A percentile compares a stretch with the other conserved stretches of the same genome.
Conservation (phyloP, 2,329 filamentous ascomycete species). For the Pleoardoris graminearum region DNA sequence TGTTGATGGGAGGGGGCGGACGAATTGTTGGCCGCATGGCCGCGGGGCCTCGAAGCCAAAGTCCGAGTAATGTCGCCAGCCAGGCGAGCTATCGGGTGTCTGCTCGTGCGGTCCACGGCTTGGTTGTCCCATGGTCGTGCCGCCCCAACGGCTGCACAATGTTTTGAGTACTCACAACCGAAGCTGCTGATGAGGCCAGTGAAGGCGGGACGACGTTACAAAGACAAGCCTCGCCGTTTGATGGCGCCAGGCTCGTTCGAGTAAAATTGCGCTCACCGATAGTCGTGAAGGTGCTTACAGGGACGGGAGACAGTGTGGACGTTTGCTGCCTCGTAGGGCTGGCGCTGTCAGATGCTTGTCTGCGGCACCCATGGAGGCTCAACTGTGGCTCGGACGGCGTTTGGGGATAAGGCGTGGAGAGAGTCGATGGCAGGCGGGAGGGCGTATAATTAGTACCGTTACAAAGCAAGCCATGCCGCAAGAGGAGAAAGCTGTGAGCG, state of each 20-base stretch:
- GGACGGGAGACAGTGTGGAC: slow-evolving; percentile 18
- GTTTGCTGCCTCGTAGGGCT: slow-evolving; percentile 31
- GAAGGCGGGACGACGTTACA: slow-evolving; percentile 2
- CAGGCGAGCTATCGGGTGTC: neutral
- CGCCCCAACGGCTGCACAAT: neutral
- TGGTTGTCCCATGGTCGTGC: neutral
- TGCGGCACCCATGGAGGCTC: slow-evolving; percentile 22
- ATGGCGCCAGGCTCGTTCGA: slow-evolving; percentile 15
- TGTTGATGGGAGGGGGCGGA: neutral
- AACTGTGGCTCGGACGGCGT: slow-evolving; percentile 10
- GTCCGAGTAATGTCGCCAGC: slow-evolving; percentile 2
- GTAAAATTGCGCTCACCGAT: slow-evolving; percentile 25
- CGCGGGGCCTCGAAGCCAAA: neutral
- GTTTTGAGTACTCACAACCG: neutral
- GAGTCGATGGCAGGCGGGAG: neutral
- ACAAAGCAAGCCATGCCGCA: slow-evolving; percentile 5
- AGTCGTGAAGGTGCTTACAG: slow-evolving; percentile 25
- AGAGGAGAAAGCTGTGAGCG: neutral
- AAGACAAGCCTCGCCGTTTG: slow-evolving; percentile 19
- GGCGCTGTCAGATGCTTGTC: slow-evolving; percentile 35
- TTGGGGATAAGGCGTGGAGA: slow-evolving; percentile 1
- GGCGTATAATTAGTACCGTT: slow-evolving; percentile 9
- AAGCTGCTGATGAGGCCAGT: neutral
- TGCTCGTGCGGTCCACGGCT: neutral
- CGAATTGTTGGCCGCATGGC: neutral